Evolutionary conservation across 441 rosid genomes (phyloP).

Genomic region (Populus tomentosa): DNA sequence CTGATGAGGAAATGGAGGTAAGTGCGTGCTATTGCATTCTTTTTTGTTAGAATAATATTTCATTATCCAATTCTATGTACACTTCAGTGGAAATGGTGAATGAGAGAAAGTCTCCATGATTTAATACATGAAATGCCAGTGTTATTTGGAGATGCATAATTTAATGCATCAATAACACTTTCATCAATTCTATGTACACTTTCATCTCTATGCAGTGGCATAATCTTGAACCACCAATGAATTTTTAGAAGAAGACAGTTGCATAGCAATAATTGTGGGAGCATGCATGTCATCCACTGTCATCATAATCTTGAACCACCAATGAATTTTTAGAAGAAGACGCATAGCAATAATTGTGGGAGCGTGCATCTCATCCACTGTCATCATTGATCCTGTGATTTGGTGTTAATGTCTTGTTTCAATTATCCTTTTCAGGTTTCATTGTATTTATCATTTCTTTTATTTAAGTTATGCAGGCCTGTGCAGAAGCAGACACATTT

Average conservation of each 20-base stretch:
- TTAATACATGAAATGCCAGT: background rate
- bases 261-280: background rate
- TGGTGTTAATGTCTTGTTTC: background rate
- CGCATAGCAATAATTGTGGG: background rate
- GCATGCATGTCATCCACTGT: background rate
- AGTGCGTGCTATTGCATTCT: conserved; percentile 20
- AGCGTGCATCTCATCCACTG: background rate
- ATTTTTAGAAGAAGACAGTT: background rate
- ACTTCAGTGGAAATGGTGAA: background rate
- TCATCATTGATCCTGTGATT: conserved; percentile 2
- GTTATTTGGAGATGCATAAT: background rate
- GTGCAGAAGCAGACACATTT: conserved; percentile 94
- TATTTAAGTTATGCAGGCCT: conserved; percentile 52
- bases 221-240: background rate
- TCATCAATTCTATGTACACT: too few species aligned
- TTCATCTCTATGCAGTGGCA: too few species aligned
- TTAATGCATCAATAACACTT: background rate
- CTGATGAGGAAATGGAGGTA: conserved; percentile 79
- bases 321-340: background rate
- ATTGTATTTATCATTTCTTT: conserved; percentile 22
- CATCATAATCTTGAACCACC: background rate
- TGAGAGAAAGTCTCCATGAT: background rate
- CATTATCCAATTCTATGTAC: background rate
- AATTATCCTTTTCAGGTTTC: background rate
- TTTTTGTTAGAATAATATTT: background rate